These are phyloP conservation scores for Gryganskiella cystojenkinii DNA, from an alignment of 192 early-diverging fungal genomes.

Conservation along the genomic window DNA sequence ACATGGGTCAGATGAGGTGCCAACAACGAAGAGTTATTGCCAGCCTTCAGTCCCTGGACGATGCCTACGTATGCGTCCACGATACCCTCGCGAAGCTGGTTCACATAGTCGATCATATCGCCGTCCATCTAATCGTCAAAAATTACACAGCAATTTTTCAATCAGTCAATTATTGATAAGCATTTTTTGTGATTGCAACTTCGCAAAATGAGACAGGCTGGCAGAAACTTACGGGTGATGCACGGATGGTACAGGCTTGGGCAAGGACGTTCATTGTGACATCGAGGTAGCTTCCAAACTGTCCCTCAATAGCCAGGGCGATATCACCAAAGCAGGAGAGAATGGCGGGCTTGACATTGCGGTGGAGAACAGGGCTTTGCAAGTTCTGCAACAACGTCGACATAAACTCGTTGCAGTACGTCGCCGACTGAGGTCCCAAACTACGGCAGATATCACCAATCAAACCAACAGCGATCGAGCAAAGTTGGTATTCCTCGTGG, in stretches of 20 bases:
- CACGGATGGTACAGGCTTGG: constrained; percentile 79
- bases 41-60: constrained; percentile 88
- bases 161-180: too few species aligned
- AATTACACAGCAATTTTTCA: constrained; percentile 1
- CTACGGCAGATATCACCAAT: constrained; percentile 97
- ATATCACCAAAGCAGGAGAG: constrained; percentile 98
- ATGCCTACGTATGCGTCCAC: constrained; percentile 98
- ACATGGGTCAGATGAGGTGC: constrained; percentile 72
- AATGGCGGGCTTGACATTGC: constrained; percentile 92
- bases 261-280: constrained; percentile 89
- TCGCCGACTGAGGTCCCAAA: constrained; percentile 75
- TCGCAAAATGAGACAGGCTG: too few species aligned
- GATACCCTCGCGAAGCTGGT: constrained; percentile 86
- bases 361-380: constrained; percentile 80
- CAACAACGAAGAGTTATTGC: constrained; percentile 73
- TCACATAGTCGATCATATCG: constrained; percentile 90
- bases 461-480: constrained; percentile 94
- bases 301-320: constrained; percentile 91
- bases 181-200: too few species aligned
- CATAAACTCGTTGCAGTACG: constrained; percentile 93
- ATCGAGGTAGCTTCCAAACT: constrained; percentile 86
- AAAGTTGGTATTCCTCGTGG: constrained; percentile 92
- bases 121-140: constrained; percentile 60
- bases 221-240: constrained; percentile 55
- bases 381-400: constrained; percentile 81